Evolutionary conservation across 2,329 filamentous ascomycete genomes (phyloP).

Genomic region (Dactylellina parvicollis): DNA sequence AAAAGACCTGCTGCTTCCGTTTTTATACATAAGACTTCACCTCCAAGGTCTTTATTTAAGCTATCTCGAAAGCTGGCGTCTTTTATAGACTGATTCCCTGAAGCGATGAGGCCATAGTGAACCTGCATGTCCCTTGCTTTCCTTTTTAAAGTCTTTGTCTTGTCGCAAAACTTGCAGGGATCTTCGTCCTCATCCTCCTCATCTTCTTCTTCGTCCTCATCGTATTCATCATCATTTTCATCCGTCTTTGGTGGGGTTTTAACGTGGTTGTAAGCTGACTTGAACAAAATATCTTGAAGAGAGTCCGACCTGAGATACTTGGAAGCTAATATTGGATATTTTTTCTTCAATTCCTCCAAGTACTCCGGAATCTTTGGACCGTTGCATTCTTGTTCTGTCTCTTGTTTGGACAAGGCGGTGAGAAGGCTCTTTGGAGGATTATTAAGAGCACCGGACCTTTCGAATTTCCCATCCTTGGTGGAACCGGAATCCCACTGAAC

Average conservation of each 20-base stretch:
- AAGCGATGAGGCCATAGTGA: slow-evolving; percentile 24
- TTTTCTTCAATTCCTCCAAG: no score
- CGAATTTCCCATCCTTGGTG: no score
- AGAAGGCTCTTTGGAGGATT: neutral
- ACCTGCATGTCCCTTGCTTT: neutral
- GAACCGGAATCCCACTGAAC: no score
- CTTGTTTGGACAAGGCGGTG: neutral
- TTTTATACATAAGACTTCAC: slow-evolving; percentile 1
- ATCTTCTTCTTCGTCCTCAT: neutral
- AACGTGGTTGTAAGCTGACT: neutral
- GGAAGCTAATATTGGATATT: no score
- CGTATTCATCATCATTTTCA: neutral
- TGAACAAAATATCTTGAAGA: neutral
- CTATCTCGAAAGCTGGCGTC: neutral
- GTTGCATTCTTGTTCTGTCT: neutral
- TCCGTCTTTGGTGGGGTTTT: no score
- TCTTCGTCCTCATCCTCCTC: slow-evolving; percentile 13
- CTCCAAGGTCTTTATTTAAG: neutral
- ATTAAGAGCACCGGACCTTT: neutral
- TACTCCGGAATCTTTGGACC: neutral
- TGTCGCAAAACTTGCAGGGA: neutral
- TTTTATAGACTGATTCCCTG: slow-evolving; percentile 22
- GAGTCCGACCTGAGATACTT: no score
- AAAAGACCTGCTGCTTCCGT: slow-evolving; percentile 11
- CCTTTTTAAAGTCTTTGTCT: neutral